A percentile compares a stretch with the other conserved stretches of the same genome.
Conservation (phyloP, 2,329 filamentous ascomycete genomes). For the Aspergillus tanneri region DNA sequence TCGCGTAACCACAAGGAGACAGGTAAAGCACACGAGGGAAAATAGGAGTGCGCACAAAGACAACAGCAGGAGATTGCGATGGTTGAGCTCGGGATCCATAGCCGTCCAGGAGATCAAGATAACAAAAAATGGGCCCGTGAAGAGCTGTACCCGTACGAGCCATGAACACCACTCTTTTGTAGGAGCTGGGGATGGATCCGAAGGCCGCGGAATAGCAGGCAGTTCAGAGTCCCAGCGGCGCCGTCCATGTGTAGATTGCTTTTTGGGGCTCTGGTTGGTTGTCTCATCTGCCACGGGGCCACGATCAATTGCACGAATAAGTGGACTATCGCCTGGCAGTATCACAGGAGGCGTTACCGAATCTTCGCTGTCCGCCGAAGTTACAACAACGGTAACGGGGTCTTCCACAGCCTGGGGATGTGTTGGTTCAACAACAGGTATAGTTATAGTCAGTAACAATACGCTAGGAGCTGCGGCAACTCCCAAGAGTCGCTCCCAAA, state of each 20-base stretch:
- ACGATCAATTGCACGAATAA: slow-evolving; percentile 24
- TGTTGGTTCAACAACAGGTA: slow-evolving; percentile 82
- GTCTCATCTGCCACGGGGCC: slow-evolving; percentile 10
- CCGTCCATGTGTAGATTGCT: slow-evolving; percentile 15
- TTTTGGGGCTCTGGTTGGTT: slow-evolving; percentile 18
- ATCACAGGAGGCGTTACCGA: slow-evolving; percentile 28
- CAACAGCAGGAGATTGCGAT: slow-evolving; percentile 55
- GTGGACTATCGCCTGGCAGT: slow-evolving; percentile 40
- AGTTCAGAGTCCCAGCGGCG: slow-evolving; percentile 42
- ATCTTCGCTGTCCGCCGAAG: slow-evolving; percentile 22
- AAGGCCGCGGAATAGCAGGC: slow-evolving; percentile 29
- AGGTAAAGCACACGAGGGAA: slow-evolving; percentile 65
- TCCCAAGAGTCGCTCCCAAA: slow-evolving; percentile 81
- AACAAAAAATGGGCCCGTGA: slow-evolving; percentile 82
- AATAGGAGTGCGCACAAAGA: slow-evolving; percentile 64
- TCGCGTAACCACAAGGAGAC: slow-evolving; percentile 66
- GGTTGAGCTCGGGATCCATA: slow-evolving; percentile 57
- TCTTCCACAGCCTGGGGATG: slow-evolving; percentile 51
- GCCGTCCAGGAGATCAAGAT: slow-evolving; percentile 65
- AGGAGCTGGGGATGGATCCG: slow-evolving; percentile 23
- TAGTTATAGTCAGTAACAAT: slow-evolving; percentile 81
- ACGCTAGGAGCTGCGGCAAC: slow-evolving; percentile 85
- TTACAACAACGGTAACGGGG: slow-evolving; percentile 30
- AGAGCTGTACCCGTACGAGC: slow-evolving; percentile 81
- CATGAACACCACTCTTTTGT: slow-evolving; percentile 79